Evolutionary conservation across 2,329 filamentous ascomycete species (phyloP), one percentile per base, ranked within the genome.

Genomic region (Coniochaeta sp.): DNA sequence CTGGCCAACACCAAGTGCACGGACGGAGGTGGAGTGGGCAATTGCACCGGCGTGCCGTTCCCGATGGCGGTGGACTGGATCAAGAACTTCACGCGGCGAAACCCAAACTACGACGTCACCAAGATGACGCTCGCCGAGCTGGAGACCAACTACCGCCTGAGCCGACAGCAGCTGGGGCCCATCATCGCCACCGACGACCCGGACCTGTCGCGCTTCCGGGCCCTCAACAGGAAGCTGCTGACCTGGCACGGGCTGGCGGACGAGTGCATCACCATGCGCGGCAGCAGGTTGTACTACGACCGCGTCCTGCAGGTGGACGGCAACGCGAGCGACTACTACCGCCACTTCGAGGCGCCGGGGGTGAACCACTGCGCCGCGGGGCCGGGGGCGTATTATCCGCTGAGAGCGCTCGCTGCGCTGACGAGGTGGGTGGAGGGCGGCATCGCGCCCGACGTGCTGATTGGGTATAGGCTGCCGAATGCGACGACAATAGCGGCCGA

Each of bases 181-280:
- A 26, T 58, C 8, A 61, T 67, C 26, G 62, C 59, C 52, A 63
- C 68, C 22, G 59, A 62, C 16, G 65, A 76, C 59, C 74, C 78
- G 0, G 78, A 82, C 59, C 71, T 83, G 3, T 76, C 74, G 0
- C 64, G 68, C 2, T 81, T 81, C 70, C 68, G 75, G 16, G 58
- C 67, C 0, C 65, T 71, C 0, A 79, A 79, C 30, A 79, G 77
- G 16, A 82, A 82, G 65, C 64, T 83, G 22, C 67, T 83, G 9
- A 76, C 78, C 62, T 83, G 74, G 70, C 81, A 84, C 66, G 80
- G 80, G 42, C 55, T 70, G 55, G 66, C 55, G 26, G 55, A 57
- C 26, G 34, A 57, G 32, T 44, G 34, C 22, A 57, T 57, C 55
- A 42, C 34, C 55, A 30, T 44, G 34, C 38, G 32, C 19, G 55